A percentile compares a stretch with the other conserved stretches of the same genome.
phyloP scores from a whole-genome alignment of 768 basidiomycete genomes.

The Phylloporus sp. region DNA sequence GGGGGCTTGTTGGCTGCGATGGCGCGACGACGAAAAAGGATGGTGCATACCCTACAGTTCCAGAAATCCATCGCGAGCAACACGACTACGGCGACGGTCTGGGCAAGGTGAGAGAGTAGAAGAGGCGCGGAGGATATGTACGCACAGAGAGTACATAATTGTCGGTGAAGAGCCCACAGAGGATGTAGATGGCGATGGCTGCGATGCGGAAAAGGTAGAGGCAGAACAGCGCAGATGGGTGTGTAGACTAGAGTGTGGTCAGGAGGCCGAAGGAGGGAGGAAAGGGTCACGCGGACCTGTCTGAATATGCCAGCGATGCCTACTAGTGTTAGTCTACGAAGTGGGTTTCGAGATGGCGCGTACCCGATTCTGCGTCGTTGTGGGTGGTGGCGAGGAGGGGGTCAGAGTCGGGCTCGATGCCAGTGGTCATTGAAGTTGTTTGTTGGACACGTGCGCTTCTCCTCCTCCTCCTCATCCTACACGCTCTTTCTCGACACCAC shows the following conservation, averaged over 20 bases:
- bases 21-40: background rate
- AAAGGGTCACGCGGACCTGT: constrained; percentile 47
- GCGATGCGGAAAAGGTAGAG: constrained; percentile 83
- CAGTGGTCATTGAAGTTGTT: too few species aligned
- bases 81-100: constrained; percentile 90
- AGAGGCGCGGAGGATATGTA: constrained; percentile 1
- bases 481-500: background rate
- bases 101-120: constrained; percentile 3
- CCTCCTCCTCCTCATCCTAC: background rate
- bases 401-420: constrained; percentile 90
- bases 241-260: constrained; percentile 55
- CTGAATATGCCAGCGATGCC: constrained; percentile 72
- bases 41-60: constrained; percentile 75
- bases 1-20: constrained; percentile 1
- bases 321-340: constrained; percentile 23
- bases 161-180: constrained; percentile 86
- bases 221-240: constrained; percentile 79
- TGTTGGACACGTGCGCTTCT: constrained; percentile 15
- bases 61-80: constrained; percentile 97
- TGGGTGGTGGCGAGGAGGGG: constrained; percentile 55
- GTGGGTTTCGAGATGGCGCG: background rate
- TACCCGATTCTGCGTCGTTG: constrained; percentile 74
- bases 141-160: constrained; percentile 92
- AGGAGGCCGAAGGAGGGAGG: constrained; percentile 8
- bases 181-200: constrained; percentile 87